Percentiles rank a stretch among this genome's conserved stretches.
Evolutionary conservation across 2,329 filamentous ascomycete species (phyloP).

Genomic region (Monosporascus sp.): DNA sequence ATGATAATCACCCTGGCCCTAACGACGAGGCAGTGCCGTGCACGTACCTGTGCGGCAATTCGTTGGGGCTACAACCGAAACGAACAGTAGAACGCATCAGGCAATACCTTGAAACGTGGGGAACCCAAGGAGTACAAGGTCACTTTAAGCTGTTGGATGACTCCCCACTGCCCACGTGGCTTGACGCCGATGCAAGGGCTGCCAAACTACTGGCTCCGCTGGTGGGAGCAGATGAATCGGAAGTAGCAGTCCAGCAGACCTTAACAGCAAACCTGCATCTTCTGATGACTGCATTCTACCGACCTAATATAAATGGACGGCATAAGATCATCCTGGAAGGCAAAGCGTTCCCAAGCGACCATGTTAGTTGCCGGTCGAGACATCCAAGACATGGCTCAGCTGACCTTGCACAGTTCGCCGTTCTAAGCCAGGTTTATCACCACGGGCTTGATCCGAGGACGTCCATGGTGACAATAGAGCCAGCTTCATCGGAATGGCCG

Average conservation of each 20-base stretch:
- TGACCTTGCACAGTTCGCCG: slow-evolving; percentile 56
- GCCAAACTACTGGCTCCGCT: slow-evolving; percentile 63
- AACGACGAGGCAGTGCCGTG: slow-evolving; percentile 26
- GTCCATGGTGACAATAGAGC: slow-evolving; percentile 66
- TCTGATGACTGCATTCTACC: slow-evolving; percentile 74
- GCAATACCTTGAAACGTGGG: slow-evolving; percentile 70
- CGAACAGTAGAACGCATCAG: slow-evolving; percentile 60
- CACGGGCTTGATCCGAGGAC: slow-evolving; percentile 59
- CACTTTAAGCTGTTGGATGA: slow-evolving; percentile 65
- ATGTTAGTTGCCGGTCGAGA: slow-evolving; percentile 45
- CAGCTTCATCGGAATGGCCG: slow-evolving; percentile 42
- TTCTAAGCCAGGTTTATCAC: slow-evolving; percentile 68
- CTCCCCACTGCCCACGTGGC: slow-evolving; percentile 59
- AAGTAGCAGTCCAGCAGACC: slow-evolving; percentile 77
- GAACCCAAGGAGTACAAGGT: slow-evolving; percentile 69
- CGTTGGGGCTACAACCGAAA: slow-evolving; percentile 68
- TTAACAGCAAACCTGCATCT: slow-evolving; percentile 75
- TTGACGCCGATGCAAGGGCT: slow-evolving; percentile 66
- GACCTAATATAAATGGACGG: slow-evolving; percentile 49
- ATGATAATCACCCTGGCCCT: slow-evolving; percentile 18
- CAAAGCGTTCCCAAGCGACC: slow-evolving; percentile 78
- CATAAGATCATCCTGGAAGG: slow-evolving; percentile 77
- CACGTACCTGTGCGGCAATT: slow-evolving; percentile 77
- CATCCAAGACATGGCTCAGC: slow-evolving; percentile 7
- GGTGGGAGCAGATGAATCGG: slow-evolving; percentile 62